These are phyloP conservation scores for Ciborinia camelliae DNA, from an alignment of 2,329 filamentous ascomycete species.

Conservation along the genomic window DNA sequence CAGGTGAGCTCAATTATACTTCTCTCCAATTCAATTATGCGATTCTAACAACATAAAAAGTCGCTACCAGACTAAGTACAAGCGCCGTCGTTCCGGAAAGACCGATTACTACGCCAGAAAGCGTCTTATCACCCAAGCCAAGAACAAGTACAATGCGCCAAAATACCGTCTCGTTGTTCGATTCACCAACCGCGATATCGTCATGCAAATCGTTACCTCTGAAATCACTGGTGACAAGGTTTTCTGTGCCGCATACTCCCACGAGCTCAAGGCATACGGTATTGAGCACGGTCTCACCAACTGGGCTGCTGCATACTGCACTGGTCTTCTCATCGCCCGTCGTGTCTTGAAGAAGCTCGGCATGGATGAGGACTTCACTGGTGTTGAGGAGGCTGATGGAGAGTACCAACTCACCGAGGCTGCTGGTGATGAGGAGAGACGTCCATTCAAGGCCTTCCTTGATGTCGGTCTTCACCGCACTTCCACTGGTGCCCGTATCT, in stretches of 20 bases:
- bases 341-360: conserved; percentile 96
- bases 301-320: conserved; percentile 97
- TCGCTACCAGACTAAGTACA: conserved; percentile 99
- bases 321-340: conserved; percentile 94
- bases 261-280: conserved; percentile 97
- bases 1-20: conserved; percentile 62
- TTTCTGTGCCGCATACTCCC: conserved; percentile 85
- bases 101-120: conserved; percentile 99
- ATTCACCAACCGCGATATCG: conserved; percentile 99
- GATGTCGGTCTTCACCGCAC: conserved; percentile 97
- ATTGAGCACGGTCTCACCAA: conserved; percentile 99
- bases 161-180: conserved; percentile 99
- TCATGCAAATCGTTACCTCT: conserved; percentile 93
- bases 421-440: conserved; percentile 81
- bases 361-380: conserved; percentile 85
- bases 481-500: conserved; percentile 97
- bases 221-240: conserved; percentile 99
- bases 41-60: conserved; percentile 46
- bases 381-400: conserved; percentile 95
- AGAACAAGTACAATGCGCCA: conserved; percentile 99
- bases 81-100: conserved; percentile 92
- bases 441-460: conserved; percentile 98
- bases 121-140: conserved; percentile 99
- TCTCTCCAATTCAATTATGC: conserved; percentile 31
- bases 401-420: conserved; percentile 97